Conservation (phyloP, 768 basidiomycete genomes). For the Leucosporidium creatinivorum region DNA sequence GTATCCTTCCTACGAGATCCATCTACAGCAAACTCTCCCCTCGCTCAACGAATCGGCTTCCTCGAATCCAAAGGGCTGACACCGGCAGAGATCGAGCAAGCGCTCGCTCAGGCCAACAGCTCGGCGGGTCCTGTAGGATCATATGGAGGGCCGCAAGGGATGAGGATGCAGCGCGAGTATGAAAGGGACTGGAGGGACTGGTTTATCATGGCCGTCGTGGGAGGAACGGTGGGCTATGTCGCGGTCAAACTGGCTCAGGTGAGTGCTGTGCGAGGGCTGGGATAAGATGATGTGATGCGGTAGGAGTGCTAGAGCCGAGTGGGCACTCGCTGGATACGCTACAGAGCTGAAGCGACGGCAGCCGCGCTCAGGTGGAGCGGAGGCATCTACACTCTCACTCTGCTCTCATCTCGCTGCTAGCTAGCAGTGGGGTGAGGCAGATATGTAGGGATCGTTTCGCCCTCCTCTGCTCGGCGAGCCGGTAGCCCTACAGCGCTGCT, state of each 20-base stretch:
- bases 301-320: neutral
- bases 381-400: neutral
- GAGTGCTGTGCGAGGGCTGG: slow-evolving; percentile 25
- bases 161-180: slow-evolving; percentile 25
- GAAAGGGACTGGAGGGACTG: slow-evolving; percentile 84
- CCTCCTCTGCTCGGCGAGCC: too few species aligned
- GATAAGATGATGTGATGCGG: neutral
- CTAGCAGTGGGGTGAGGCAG: too few species aligned
- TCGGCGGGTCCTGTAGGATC: slow-evolving; percentile 8
- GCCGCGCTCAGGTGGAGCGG: too few species aligned
- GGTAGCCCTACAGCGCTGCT: too few species aligned
- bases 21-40: slow-evolving; percentile 55
- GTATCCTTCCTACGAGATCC: slow-evolving; percentile 38
- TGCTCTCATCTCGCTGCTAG: too few species aligned
- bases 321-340: neutral
- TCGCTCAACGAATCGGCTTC: slow-evolving; percentile 82
- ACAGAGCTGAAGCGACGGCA: neutral
- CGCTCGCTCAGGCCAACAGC: slow-evolving; percentile 47
- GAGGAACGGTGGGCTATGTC: slow-evolving; percentile 75
- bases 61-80: slow-evolving; percentile 91
- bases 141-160: slow-evolving; percentile 3
- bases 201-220: slow-evolving; percentile 92
- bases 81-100: slow-evolving; percentile 73
- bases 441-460: too few species aligned
- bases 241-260: slow-evolving; percentile 73